Base-by-base conservation (phyloP, 306 rosid species). In the Trifolium pratense region DNA sequence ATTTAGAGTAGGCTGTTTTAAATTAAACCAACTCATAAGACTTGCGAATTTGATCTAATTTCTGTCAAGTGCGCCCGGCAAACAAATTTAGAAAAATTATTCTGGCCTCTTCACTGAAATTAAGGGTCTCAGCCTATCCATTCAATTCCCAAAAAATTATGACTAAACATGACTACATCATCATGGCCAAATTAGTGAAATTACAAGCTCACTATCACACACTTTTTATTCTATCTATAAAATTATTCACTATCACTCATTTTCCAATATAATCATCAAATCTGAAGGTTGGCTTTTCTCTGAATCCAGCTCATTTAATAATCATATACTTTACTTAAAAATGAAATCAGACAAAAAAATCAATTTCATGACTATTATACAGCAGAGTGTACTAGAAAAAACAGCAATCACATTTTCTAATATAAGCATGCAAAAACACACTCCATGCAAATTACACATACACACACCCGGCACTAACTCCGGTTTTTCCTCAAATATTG, bases 341-440 rank as follows among this genome's bases (percentile, higher is more conserved):
- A 13, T 43, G 61, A 55, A 55, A 55, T 21, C 32, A 23, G 62
- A 56, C 31, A 11, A 23, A 56, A 56, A 23, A 52, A 48, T 48
- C 13, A 52, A 52, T 52, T 29, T 52, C 25, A 21, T 20, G 9
- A 52, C 59, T 52, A 23, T 23, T 52, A 18, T 4, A 18, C 59
- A 18, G 2, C 49, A 43, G 20, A 48, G 20, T 48, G 9, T 15
- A 1, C 53, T 48, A 48, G 53, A 48, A 48, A 46, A 6, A 48
- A 9, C 53, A 48, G 34, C 39, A 60, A 0, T 36, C 15, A 36
- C 16, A 56, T n/a, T n/a, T n/a, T n/a, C n/a, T n/a, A n/a, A n/a
- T n/a, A n/a, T n/a, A 63, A 36, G 8, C 67, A 34, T 62, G 67
- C 67, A 62, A n/a, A 62, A 32, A 56, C 11, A 26, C 45, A n/a